phyloP scores from a whole-genome alignment of 2,329 filamentous ascomycete genomes.

The Aspergillus caelatus region DNA sequence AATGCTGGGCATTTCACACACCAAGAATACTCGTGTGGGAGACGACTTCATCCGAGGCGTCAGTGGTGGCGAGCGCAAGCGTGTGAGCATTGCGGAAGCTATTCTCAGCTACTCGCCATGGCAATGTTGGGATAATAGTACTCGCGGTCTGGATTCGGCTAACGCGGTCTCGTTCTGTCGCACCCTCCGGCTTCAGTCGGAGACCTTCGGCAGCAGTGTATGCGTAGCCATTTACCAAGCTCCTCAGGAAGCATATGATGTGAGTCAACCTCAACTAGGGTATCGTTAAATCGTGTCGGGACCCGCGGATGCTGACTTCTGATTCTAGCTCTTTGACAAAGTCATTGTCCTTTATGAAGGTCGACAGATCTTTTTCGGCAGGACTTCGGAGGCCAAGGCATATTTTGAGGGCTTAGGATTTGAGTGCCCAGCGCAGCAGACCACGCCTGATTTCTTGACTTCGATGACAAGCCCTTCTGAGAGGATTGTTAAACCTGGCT shows the following conservation, averaged over 20 bases:
- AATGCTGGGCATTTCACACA: constrained; percentile 1
- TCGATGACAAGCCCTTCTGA: constrained; percentile 66
- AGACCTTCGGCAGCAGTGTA: background rate
- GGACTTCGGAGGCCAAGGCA: constrained; percentile 56
- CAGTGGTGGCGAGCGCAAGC: constrained; percentile 7
- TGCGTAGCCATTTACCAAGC: constrained; percentile 30
- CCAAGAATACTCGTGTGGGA: constrained; percentile 1
- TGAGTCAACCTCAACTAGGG: constrained; percentile 29
- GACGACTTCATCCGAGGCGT: constrained; percentile 5
- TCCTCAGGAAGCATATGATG: constrained; percentile 26
- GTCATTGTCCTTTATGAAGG: constrained; percentile 68
- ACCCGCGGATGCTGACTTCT: no score
- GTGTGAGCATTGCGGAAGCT: constrained; percentile 5
- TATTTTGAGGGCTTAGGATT: constrained; percentile 71
- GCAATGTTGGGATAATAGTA: background rate
- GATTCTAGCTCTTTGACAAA: constrained; percentile 12
- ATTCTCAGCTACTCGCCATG: background rate
- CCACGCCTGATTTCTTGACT: constrained; percentile 69
- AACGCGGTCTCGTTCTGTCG: background rate
- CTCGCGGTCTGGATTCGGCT: background rate
- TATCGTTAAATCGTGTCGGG: no score
- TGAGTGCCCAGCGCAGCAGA: constrained; percentile 66
- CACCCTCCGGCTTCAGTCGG: background rate
- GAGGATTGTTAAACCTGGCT: constrained; percentile 35
- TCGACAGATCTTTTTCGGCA: constrained; percentile 72